phyloP scores from a whole-genome alignment of 2,329 filamentous ascomycete species.

The Balansia obtecta region DNA sequence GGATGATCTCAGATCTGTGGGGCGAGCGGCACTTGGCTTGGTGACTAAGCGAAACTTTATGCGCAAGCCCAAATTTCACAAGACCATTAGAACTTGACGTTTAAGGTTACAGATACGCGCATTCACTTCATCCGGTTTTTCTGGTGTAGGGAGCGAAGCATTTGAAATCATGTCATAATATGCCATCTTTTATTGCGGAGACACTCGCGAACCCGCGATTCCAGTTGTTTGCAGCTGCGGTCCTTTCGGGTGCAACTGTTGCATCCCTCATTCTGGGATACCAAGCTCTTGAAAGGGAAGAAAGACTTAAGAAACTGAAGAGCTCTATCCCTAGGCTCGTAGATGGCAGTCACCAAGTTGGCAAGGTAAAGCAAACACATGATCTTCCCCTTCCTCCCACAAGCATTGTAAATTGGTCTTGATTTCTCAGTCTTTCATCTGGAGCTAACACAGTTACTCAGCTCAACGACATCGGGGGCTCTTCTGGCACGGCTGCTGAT shows the following conservation, averaged over 20 bases:
- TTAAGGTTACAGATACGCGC: too few relatives aligned
- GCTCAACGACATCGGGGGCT: conserved; percentile 50
- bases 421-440: neutral
- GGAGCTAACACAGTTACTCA: conserved; percentile 16
- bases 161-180: conserved; percentile 13
- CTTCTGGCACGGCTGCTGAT: conserved; percentile 33
- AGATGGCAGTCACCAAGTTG: conserved; percentile 10
- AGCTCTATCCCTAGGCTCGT: conserved; percentile 37
- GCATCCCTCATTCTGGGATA: conserved; percentile 50
- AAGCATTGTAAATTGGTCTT: neutral
- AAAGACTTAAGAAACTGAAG: conserved; percentile 44
- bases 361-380: conserved; percentile 9
- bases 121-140: too few relatives aligned
- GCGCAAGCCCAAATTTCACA: neutral
- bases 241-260: conserved; percentile 48
- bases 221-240: conserved; percentile 60
- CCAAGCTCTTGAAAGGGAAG: conserved; percentile 44
- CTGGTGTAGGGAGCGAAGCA: neutral
- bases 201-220: conserved; percentile 32
- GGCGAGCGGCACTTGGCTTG: neutral
- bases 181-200: conserved; percentile 33
- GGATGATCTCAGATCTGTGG: neutral
- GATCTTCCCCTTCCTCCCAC: too few relatives aligned
- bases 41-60: conserved; percentile 4
- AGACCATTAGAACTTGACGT: neutral